Base-by-base conservation (phyloP, 345 rosid genomes). In the Syzygium aqueum region DNA sequence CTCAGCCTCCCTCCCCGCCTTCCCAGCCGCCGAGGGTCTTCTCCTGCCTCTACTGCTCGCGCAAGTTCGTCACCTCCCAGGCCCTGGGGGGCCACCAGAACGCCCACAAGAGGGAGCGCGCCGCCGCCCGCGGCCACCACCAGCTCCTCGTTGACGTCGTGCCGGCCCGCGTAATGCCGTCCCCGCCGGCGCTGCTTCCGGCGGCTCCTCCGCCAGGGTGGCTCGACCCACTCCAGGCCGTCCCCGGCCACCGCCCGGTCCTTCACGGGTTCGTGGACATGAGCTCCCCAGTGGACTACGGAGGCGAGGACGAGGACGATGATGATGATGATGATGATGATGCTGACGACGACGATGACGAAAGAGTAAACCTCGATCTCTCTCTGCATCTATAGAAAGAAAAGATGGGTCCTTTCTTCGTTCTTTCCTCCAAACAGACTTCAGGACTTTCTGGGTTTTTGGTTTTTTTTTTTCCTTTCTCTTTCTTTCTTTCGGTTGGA, bases 1-100 rank as follows among this genome's bases (percentile, higher is more conserved):
- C 56, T 52, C 89, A 88, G 86, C 91, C 57, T 61, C 89, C 23
- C n/a, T 37, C 85, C 78, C 53, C 86, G 49, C 46, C 93, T 23
- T 37, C 88, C 3, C 90, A 95, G 43, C 92, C 73, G 2, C 85
- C 84, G 37, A 85, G 89, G 15, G 73, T 94, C 89, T 97, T 97
- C 85, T 94, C 90, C 0, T 97, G 99, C 85, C 97, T 92, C 12
- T 97, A 94, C 93, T 97, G 99, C 84, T 93, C 97, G 6, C 95
- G 99, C 46, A 96, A 95, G 91, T 97, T 96, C 93, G 95, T 91
- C 93, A 95, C 97, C 51, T 96, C 98, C 25, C 99, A 97, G 90
- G 99, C 99, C 77, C 97, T 97, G 43, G 99, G 99, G 16, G 98
- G 99, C 88, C 99, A 97, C 92, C 99, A 97, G 51, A 97, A 96